Conservation (phyloP, 2,329 filamentous ascomycete species). For the Fusarium sp. region DNA sequence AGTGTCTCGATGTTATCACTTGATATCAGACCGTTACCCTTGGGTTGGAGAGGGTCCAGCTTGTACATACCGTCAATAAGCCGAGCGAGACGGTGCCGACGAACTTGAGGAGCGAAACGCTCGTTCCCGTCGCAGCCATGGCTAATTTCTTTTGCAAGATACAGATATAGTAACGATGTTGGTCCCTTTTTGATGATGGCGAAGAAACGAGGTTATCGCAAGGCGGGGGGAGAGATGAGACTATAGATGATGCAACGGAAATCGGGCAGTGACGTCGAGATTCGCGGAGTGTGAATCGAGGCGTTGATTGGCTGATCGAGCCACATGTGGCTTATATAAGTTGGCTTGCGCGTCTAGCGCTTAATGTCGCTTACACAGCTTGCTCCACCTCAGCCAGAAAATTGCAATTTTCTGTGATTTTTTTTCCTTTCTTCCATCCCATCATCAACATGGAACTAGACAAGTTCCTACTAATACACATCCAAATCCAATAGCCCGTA, state of each 20-base stretch:
- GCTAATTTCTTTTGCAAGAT: conserved; percentile 20
- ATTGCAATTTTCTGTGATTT: conserved; percentile 35
- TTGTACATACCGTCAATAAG: conserved; percentile 77
- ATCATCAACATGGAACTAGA: conserved; percentile 4
- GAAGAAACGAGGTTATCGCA: conserved; percentile 6
- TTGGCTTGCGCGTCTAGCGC: conserved; percentile 21
- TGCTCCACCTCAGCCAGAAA: conserved; percentile 31
- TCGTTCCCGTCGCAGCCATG: conserved; percentile 74
- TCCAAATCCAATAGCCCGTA: conserved; percentile 7
- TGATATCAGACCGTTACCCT: conserved; percentile 9
- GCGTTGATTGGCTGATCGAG: conserved; percentile 7
- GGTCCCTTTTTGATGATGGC: conserved; percentile 8
- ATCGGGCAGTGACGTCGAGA: conserved; percentile 31
- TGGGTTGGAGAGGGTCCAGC: neutral
- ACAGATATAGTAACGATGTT: neutral
- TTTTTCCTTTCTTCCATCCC: conserved; percentile 26
- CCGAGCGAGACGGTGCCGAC: conserved; percentile 91
- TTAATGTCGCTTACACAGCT: conserved; percentile 27
- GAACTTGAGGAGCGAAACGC: conserved; percentile 86
- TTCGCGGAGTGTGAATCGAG: neutral
- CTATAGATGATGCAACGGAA: conserved; percentile 30
- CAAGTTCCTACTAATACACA: neutral
- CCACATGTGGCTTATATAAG: conserved; percentile 17
- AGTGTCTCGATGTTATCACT: conserved; percentile 8
- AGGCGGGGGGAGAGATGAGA: conserved; percentile 11